These are phyloP conservation scores for Curvularia eragrostidis DNA, from an alignment of 2,329 filamentous ascomycete species.

Conservation along the genomic window DNA sequence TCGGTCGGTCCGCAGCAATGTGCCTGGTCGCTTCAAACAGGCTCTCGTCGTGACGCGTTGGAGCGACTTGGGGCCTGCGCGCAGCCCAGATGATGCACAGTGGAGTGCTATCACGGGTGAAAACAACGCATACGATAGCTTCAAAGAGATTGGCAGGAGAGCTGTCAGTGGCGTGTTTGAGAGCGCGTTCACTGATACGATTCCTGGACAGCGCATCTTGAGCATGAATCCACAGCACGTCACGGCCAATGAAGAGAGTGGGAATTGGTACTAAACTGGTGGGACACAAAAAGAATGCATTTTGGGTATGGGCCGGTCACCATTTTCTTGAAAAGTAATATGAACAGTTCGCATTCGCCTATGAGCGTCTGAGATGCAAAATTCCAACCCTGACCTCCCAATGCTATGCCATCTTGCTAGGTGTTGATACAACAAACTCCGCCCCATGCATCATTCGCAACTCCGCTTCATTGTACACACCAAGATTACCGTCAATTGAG, in stretches of 20 bases:
- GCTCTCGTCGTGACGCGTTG: slow-evolving; percentile 67
- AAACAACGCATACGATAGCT: slow-evolving; percentile 59
- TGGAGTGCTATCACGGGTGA: slow-evolving; percentile 58
- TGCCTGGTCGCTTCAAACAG: slow-evolving; percentile 61
- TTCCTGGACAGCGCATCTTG: slow-evolving; percentile 65
- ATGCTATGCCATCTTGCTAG: not conserved
- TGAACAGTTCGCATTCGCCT: not conserved
- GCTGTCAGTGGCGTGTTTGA: slow-evolving; percentile 67
- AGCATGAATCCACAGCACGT: slow-evolving; percentile 65
- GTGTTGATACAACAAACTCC: not conserved
- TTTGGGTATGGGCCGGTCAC: not conserved
- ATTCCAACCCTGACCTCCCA: not conserved
- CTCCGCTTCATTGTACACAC: slow-evolving; percentile 3
- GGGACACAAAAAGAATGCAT: not conserved
- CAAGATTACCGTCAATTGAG: not conserved
- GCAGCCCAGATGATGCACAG: slow-evolving; percentile 58
- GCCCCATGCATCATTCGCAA: not conserved
- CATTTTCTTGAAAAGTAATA: not conserved
- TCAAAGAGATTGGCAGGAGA: slow-evolving; percentile 59
- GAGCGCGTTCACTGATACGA: slow-evolving; percentile 60
- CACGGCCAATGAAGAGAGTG: slow-evolving; percentile 61
- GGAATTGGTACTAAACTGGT: slow-evolving; percentile 62
- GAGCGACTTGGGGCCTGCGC: slow-evolving; percentile 64
- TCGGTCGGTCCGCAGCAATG: slow-evolving; percentile 49
- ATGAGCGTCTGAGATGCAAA: not conserved